These are phyloP conservation scores for Candida vartiovaarae DNA, from an alignment of 805 yeast species.

Conservation along the genomic window DNA sequence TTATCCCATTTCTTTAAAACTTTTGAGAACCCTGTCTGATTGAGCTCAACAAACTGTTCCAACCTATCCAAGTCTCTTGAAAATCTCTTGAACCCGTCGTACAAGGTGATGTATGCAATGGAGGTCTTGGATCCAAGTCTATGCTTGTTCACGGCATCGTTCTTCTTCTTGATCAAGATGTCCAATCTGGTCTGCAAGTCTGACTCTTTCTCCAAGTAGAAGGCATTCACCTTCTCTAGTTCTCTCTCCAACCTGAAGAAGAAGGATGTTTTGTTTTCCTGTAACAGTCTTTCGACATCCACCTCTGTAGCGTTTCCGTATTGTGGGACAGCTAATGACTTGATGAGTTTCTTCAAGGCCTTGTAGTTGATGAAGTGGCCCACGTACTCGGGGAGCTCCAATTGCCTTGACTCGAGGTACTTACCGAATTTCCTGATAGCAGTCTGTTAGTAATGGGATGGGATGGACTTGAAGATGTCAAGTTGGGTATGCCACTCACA, in stretches of 20 bases:
- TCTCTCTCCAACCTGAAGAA: conserved; percentile 89
- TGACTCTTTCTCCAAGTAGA: conserved; percentile 85
- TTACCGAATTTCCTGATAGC: conserved; percentile 80
- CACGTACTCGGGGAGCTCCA: conserved; percentile 92
- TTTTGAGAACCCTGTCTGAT: conserved; percentile 93
- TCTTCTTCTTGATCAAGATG: conserved; percentile 65
- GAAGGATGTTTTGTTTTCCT: conserved; percentile 85
- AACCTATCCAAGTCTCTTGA: conserved; percentile 82
- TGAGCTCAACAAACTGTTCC: conserved; percentile 90
- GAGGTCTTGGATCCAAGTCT: conserved; percentile 52
- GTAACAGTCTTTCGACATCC: conserved; percentile 48
- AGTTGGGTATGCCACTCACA: neutral
- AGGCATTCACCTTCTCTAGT: conserved; percentile 89
- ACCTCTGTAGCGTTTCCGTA: conserved; percentile 11
- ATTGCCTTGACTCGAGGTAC: conserved; percentile 86
- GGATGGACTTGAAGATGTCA: no score
- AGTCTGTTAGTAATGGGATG: no score
- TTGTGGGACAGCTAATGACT: conserved; percentile 55
- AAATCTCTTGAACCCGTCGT: conserved; percentile 84
- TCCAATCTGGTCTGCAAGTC: conserved; percentile 77
- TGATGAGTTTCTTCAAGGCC: conserved; percentile 81
- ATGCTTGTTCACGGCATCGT: conserved; percentile 37
- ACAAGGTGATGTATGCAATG: conserved; percentile 71
- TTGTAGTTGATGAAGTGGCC: conserved; percentile 93
- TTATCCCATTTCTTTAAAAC: conserved; percentile 98